These are phyloP conservation scores for Pseudogymnoascus verrucosus DNA, from an alignment of 2,329 filamentous ascomycete species.

Conservation along the genomic window DNA sequence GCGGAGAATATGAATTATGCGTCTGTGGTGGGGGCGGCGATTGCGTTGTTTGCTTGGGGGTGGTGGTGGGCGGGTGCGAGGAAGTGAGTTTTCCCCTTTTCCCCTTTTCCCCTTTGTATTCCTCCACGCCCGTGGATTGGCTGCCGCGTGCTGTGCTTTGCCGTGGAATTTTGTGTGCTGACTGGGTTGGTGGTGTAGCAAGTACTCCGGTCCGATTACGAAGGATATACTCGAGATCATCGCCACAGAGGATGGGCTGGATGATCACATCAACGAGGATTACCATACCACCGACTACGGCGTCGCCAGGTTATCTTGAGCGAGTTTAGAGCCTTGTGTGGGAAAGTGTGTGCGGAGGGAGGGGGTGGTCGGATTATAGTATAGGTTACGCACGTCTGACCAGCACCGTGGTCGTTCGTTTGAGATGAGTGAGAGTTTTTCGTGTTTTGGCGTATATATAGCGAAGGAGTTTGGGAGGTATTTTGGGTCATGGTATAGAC, in stretches of 20 bases:
- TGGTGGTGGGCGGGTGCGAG: constrained; percentile 36
- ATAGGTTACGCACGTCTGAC: neutral
- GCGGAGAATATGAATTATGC: constrained; percentile 44
- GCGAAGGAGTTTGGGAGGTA: neutral
- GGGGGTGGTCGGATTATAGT: neutral
- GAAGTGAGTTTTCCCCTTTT: constrained; percentile 13
- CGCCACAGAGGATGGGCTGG: constrained; percentile 29
- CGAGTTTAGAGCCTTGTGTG: neutral
- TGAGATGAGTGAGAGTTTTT: neutral
- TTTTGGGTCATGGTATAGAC: neutral
- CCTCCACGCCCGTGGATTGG: no score
- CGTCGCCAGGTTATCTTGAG: constrained; percentile 1
- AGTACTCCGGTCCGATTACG: constrained; percentile 51
- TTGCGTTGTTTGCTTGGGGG: constrained; percentile 40
- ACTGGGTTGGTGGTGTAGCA: constrained; percentile 29
- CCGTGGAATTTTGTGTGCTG: neutral
- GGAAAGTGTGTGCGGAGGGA: neutral
- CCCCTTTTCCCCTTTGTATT: no score
- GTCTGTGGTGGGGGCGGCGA: constrained; percentile 36
- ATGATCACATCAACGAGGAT: neutral
- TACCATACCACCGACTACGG: neutral
- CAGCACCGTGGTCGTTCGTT: neutral
- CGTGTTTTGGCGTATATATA: neutral
- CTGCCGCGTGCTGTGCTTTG: no score
- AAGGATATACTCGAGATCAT: constrained; percentile 40